phyloP scores from a whole-genome alignment of 2,329 filamentous ascomycete genomes.

The Simplicillium sp. region DNA sequence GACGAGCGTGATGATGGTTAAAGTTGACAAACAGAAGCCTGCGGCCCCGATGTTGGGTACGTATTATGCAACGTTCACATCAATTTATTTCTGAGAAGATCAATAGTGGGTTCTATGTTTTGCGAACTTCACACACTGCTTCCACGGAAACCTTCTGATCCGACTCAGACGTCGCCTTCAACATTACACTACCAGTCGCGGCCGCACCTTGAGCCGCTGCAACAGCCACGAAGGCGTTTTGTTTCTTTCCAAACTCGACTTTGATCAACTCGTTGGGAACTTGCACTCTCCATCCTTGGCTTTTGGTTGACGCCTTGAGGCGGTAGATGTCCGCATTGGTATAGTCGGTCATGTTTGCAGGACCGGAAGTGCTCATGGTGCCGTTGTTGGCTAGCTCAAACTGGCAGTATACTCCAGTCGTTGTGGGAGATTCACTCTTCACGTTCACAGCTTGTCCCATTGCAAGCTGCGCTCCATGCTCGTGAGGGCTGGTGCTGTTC shows the following conservation, averaged over 20 bases:
- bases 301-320: conserved; percentile 30
- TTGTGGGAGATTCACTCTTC: conserved; percentile 14
- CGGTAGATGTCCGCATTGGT: conserved; percentile 36
- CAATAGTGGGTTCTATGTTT: no score
- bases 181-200: conserved; percentile 25
- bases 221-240: conserved; percentile 31
- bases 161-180: conserved; percentile 37
- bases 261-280: conserved; percentile 29
- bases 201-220: conserved; percentile 19
- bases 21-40: no score
- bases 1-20: no score
- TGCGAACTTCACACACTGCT: no score
- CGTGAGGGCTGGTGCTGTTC: conserved; percentile 15
- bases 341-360: conserved; percentile 26
- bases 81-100: no score
- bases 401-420: conserved; percentile 29
- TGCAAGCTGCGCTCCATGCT: conserved; percentile 24
- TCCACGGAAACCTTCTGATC: conserved; percentile 11
- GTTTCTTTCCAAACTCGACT: conserved; percentile 28
- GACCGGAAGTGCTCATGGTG: conserved; percentile 17
- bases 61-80: no score
- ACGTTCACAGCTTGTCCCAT: conserved; percentile 20
- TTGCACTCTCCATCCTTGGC: conserved; percentile 34
- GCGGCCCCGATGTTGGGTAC: no score
- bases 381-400: conserved; percentile 39